A percentile compares a stretch with the other conserved stretches of the same genome.
Evolutionary conservation across 2,329 filamentous ascomycete species (phyloP).

Genomic region (Alternaria gansuensis): DNA sequence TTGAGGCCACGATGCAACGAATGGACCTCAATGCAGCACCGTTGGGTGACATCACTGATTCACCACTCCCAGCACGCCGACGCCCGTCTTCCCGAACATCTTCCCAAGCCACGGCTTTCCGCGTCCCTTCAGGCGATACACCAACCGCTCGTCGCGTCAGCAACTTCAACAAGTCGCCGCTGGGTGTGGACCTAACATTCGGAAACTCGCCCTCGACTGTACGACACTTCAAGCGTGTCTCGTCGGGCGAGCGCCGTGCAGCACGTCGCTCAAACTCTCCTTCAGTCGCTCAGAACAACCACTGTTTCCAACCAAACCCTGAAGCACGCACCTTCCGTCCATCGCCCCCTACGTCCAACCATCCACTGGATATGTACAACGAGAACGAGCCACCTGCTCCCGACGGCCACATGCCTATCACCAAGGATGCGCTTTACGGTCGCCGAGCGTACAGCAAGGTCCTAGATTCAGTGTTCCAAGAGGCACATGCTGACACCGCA

Average conservation of each 20-base stretch:
- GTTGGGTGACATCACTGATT: conserved; percentile 52
- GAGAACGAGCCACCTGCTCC: conserved; percentile 68
- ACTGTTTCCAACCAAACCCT: conserved; percentile 48
- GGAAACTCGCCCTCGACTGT: conserved; percentile 93
- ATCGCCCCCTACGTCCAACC: conserved; percentile 46
- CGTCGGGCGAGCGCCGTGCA: conserved; percentile 63
- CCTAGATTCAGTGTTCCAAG: conserved; percentile 82
- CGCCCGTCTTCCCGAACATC: conserved; percentile 48
- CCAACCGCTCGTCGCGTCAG: conserved; percentile 58
- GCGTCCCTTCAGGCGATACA: conserved; percentile 48
- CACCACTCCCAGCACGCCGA: conserved; percentile 42
- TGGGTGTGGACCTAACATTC: conserved; percentile 90
- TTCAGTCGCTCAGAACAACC: conserved; percentile 21
- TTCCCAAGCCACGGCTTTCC: conserved; percentile 52
- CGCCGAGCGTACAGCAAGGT: conserved; percentile 82
- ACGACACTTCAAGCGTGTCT: conserved; percentile 88
- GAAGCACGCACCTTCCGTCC: conserved; percentile 51
- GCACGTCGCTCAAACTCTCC: conserved; percentile 47
- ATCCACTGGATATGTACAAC: conserved; percentile 54
- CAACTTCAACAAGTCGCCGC: conserved; percentile 69
- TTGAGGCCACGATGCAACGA: conserved; percentile 51
- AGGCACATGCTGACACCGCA: conserved; percentile 82
- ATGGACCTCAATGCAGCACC: conserved; percentile 58
- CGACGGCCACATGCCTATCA: conserved; percentile 62
- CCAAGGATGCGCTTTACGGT: conserved; percentile 84